These are phyloP conservation scores for Ceratobasidium sp. DNA, from an alignment of 1,284 basidiomycete species.

Conservation along the genomic window DNA sequence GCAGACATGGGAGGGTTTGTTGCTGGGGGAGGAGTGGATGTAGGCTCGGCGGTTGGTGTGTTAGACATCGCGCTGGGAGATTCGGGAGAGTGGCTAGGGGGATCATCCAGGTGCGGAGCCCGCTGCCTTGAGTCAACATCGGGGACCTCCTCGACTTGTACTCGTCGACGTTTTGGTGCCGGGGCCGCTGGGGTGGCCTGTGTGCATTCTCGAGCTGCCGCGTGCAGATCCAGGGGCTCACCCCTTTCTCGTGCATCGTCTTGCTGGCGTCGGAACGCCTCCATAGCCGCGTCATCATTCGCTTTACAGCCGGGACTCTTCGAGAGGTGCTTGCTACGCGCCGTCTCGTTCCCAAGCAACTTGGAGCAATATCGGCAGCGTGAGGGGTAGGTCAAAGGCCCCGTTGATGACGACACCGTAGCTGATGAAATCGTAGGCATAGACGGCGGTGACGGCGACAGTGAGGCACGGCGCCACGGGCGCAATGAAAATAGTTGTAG, in stretches of 20 bases:
- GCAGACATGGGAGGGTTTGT: not conserved
- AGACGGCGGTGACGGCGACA: not conserved
- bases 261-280: not conserved
- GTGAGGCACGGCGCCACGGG: not conserved
- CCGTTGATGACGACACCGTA: not conserved
- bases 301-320: not conserved
- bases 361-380: not conserved
- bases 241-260: not conserved
- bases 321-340: not conserved
- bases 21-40: not conserved
- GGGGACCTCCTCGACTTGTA: conserved; percentile 26
- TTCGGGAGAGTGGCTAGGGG: no score
- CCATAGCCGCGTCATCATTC: not conserved
- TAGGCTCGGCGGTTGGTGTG: not conserved
- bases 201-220: not conserved
- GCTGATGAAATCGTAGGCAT: not conserved
- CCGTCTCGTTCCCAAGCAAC: not conserved
- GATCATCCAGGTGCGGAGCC: no score
- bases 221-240: not conserved
- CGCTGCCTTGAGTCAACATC: conserved; percentile 10
- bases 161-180: not conserved
- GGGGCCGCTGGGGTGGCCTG: not conserved
- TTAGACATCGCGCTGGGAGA: not conserved
- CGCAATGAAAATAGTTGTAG: no score
- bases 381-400: not conserved